phyloP scores from a whole-genome alignment of 257 asterid genomes.

The Fraxinus americana region DNA sequence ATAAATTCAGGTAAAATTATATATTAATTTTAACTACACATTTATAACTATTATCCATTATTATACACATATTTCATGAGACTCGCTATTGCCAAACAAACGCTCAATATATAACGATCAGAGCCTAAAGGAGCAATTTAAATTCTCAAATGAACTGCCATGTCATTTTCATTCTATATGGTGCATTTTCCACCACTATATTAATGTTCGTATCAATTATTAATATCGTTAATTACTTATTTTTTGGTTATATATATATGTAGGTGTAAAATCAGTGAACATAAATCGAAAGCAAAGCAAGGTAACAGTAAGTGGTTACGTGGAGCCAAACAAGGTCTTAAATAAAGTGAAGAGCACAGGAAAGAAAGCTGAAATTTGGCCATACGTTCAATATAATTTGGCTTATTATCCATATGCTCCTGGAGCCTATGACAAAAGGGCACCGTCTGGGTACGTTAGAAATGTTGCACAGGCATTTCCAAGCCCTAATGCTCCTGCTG shows the following conservation, averaged over 20 bases:
- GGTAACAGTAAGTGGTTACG: conserved; percentile 61
- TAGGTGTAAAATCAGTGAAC: conserved; percentile 66
- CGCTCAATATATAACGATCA: too few relatives aligned
- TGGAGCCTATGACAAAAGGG: conserved; percentile 73
- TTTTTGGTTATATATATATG: conserved; percentile 15
- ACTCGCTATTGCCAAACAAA: too few relatives aligned
- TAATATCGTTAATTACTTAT: neutral
- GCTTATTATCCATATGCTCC: conserved; percentile 73
- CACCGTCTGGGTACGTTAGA: conserved; percentile 73
- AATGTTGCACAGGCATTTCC: conserved; percentile 67
- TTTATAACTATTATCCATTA: too few relatives aligned
- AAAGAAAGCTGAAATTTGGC: conserved; percentile 83
- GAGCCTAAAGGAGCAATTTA: too few relatives aligned
- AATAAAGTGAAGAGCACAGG: conserved; percentile 52
- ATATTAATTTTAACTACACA: too few relatives aligned
- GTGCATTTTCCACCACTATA: neutral
- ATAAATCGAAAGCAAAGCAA: conserved; percentile 60
- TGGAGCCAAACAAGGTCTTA: conserved; percentile 63
- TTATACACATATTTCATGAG: too few relatives aligned
- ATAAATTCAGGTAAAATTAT: too few relatives aligned
- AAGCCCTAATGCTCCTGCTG: conserved; percentile 35
- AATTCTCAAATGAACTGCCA: too few relatives aligned
- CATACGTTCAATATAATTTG: conserved; percentile 58
- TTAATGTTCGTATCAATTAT: neutral
- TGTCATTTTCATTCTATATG: neutral